These are phyloP conservation scores for Hanseniaspora pseudoguilliermondii DNA, from an alignment of 805 yeast species.

Conservation along the genomic window DNA sequence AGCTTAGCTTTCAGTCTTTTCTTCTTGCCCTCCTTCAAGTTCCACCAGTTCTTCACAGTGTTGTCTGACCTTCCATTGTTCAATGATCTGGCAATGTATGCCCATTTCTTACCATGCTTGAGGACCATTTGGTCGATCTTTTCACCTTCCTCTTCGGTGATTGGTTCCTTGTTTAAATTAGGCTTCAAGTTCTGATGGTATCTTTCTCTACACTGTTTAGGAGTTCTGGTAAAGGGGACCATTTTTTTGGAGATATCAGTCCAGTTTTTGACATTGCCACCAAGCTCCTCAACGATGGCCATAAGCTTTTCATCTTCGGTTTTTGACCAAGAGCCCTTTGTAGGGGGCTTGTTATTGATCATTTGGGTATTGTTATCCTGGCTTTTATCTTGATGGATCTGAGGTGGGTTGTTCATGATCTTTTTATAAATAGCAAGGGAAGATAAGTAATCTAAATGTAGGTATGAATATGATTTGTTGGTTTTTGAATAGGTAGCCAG, in stretches of 20 bases:
- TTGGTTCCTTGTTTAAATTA: constrained; percentile 65
- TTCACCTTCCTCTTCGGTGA: constrained; percentile 70
- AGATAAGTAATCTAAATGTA: no score
- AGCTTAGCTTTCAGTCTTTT: constrained; percentile 31
- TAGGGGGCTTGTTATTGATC: neutral
- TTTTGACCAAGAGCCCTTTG: constrained; percentile 74
- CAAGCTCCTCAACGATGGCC: constrained; percentile 54
- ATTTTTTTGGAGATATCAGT: constrained; percentile 65
- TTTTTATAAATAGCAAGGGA: no score
- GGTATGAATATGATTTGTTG: no score
- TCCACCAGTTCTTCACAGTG: constrained; percentile 66
- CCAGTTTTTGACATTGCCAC: constrained; percentile 64
- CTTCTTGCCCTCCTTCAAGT: constrained; percentile 79
- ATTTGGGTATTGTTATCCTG: neutral
- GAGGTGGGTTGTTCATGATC: no score
- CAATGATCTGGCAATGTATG: constrained; percentile 78
- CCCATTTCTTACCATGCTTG: constrained; percentile 82
- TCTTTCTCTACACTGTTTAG: constrained; percentile 84
- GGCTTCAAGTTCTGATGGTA: constrained; percentile 89
- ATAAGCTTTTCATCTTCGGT: constrained; percentile 65
- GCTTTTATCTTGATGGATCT: neutral
- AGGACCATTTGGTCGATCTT: constrained; percentile 67
- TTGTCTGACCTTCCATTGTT: constrained; percentile 69
- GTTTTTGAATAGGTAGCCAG: no score
- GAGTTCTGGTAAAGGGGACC: constrained; percentile 51